Evolutionary conservation across 306 rosid genomes (phyloP), one percentile per base, ranked within the genome.

Genomic region (Dryas drummondii): DNA sequence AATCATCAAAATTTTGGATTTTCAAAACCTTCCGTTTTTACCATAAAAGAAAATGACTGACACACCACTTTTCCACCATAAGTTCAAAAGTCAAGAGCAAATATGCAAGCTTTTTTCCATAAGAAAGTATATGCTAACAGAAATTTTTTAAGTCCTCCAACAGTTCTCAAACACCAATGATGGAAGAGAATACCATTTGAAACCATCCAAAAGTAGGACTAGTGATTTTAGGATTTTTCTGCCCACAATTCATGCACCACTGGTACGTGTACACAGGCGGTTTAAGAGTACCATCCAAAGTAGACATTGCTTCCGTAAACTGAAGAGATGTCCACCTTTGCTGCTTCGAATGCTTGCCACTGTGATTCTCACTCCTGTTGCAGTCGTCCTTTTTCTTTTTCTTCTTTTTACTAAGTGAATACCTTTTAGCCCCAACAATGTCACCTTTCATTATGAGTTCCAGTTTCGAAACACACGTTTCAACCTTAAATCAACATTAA

Each of bases 171-270:
- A 80, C 16, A 70, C 44, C 59, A 42, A 65, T 56, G 49, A 81
- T 46, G n/a, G 26, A 80, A 79, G 76, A 66, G 70, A 37, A 56
- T 85, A 94, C 98, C 97, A 63, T 48, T 73, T 85, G 73, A 68
- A 91, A 82, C 96, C 97, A 90, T 70, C 97, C 98, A 83, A 87
- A 91, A 66, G 85, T 84, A 72, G 97, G 98, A 86, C 70, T 86
- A 55, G n/a, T 87, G 68, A 94, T 85, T 73, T 45, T 79, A 10
- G 94, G 97, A 86, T 79, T 86, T 10, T 7, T 17, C 5, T 5
- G 58, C 4, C 19, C 74, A 54, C 98, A 94, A 37, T 74, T 78
- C 59, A 12, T 66, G 88, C 98, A 94, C 56, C 80, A 76, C 0
- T 0, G 22, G 22, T 22, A 22, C 0, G 22, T 22, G 22, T 22